Percentiles rank a stretch among this genome's conserved stretches.
phyloP scores from a whole-genome alignment of 306 rosid species.

The Prunus dulcis region DNA sequence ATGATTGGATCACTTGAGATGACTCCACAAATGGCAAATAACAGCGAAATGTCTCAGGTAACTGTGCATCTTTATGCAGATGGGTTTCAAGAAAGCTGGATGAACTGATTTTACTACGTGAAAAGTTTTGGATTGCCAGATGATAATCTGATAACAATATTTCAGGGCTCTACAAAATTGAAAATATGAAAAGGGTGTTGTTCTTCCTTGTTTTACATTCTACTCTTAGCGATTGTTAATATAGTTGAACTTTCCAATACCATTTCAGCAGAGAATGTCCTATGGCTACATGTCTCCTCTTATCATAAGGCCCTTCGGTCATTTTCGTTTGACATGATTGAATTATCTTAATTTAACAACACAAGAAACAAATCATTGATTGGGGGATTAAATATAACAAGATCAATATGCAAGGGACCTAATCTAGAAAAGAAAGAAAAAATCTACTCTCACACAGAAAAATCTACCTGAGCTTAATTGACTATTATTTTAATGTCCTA shows the following conservation, averaged over 20 bases:
- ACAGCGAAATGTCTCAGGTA: slow-evolving; percentile 65
- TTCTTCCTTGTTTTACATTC: neutral
- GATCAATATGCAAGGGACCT: neutral
- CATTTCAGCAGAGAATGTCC: neutral
- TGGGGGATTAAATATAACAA: neutral
- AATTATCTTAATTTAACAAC: neutral
- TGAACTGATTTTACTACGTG: neutral
- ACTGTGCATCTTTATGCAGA: slow-evolving; percentile 2
- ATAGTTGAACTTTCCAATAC: neutral
- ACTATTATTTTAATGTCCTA: neutral
- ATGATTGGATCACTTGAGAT: slow-evolving; percentile 70
- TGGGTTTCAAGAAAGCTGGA: slow-evolving; percentile 7
- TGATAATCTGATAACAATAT: slow-evolving; percentile 1
- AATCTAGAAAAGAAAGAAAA: neutral
- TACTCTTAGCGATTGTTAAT: neutral
- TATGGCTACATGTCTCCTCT: neutral
- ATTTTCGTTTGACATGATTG: neutral
- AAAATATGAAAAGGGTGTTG: neutral
- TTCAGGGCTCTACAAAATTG: neutral
- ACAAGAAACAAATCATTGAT: neutral
- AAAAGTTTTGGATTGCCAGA: neutral
- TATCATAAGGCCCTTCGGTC: neutral
- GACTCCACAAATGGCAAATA: slow-evolving; percentile 47
- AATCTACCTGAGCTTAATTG: neutral
- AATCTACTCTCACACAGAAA: neutral